Conservation (phyloP, 129 eudicot genomes). For the Daucus carota region DH1_v3.0 NC_030383.2:5801501-5802000, state of each 20-base stretch:
- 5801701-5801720: slow-evolving; percentile 80
- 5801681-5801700: slow-evolving; percentile 82
- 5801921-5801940: slow-evolving; percentile 86
- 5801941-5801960: slow-evolving; percentile 90
- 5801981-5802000: slow-evolving; percentile 49
- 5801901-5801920: slow-evolving; percentile 52
- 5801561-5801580: slow-evolving; percentile 30
- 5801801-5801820: not conserved
- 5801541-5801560: slow-evolving; percentile 1
- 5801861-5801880: not conserved
- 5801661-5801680: slow-evolving; percentile 71
- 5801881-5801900: not conserved
- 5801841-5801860: not conserved
- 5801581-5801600: slow-evolving; percentile 81
- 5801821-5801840: not conserved
- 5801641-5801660: slow-evolving; percentile 50
- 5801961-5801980: slow-evolving; percentile 73
- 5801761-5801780: slow-evolving; percentile 69
- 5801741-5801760: slow-evolving; percentile 59
- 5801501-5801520: not conserved
- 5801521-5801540: not conserved
- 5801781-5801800: not conserved
- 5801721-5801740: slow-evolving; percentile 59
- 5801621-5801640: slow-evolving; percentile 43
- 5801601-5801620: slow-evolving; percentile 46